These are phyloP conservation scores for Penicillium cinerascens DNA, from an alignment of 495 filamentous ascomycete genomes.

Conservation along the genomic window DNA sequence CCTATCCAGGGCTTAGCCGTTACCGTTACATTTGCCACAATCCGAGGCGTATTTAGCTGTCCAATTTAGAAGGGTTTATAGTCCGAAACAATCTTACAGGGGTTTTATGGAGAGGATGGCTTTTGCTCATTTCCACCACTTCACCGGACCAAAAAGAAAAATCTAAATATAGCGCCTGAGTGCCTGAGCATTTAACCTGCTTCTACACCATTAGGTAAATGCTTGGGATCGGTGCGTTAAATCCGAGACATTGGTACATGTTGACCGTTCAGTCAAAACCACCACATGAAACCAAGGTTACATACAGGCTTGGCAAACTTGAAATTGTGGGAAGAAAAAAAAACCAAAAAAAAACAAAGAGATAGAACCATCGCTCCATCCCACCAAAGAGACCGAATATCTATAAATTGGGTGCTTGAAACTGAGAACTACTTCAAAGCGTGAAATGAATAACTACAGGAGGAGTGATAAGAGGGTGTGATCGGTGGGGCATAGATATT, in stretches of 20 bases:
- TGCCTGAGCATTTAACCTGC: neutral
- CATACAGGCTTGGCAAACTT: neutral
- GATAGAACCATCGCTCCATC: neutral
- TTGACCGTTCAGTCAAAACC: neutral
- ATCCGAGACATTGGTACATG: neutral
- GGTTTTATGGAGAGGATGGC: neutral
- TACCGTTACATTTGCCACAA: neutral
- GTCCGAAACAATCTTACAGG: constrained; percentile 7
- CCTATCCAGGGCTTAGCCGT: neutral
- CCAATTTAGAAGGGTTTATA: neutral
- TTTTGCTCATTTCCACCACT: constrained; percentile 1
- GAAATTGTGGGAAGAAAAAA: neutral
- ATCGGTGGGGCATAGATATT: neutral
- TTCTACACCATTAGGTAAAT: neutral
- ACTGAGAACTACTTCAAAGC: neutral
- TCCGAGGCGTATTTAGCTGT: neutral
- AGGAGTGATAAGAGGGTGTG: neutral
- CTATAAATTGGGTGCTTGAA: neutral
- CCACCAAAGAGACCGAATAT: neutral
- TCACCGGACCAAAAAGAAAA: neutral
- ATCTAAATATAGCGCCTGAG: neutral
- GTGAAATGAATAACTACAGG: neutral
- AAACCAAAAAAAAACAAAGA: too few relatives aligned
- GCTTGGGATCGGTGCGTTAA: neutral
- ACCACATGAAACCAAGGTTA: neutral